These are phyloP conservation scores for Aspergillus sp. DNA, from an alignment of 2,329 filamentous ascomycete genomes.

Conservation along the genomic window DNA sequence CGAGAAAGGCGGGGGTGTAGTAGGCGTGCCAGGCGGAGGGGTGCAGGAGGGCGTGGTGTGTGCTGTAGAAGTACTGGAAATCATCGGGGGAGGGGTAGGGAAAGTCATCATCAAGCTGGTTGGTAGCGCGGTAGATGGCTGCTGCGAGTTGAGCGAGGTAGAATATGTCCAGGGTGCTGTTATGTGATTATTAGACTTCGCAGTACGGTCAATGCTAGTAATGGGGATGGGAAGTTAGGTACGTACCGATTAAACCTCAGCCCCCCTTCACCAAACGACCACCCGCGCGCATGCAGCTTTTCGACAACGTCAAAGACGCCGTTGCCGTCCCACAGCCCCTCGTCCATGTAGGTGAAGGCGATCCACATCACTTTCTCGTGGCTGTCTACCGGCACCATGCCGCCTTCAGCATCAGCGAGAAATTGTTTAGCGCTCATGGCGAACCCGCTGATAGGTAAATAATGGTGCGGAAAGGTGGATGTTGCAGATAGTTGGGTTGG, in stretches of 20 bases:
- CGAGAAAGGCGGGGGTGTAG: constrained; percentile 22
- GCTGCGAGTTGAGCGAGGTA: constrained; percentile 27
- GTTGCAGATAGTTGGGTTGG: too few species aligned
- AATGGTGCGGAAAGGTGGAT: background rate
- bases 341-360: constrained; percentile 27
- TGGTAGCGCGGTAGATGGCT: constrained; percentile 26
- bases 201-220: background rate
- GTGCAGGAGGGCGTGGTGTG: constrained; percentile 23
- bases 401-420: constrained; percentile 22
- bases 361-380: constrained; percentile 27
- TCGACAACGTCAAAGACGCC: constrained; percentile 26
- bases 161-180: constrained; percentile 30
- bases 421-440: constrained; percentile 24
- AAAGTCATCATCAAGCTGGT: constrained; percentile 13
- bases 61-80: constrained; percentile 25
- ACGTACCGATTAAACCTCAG: constrained; percentile 28
- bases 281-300: constrained; percentile 26
- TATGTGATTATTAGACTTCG: constrained; percentile 13
- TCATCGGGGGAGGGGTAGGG: constrained; percentile 20
- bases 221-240: constrained; percentile 1
- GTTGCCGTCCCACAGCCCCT: constrained; percentile 22
- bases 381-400: constrained; percentile 22
- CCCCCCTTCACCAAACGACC: constrained; percentile 27
- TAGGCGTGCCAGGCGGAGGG: constrained; percentile 19
- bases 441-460: background rate